Evolutionary conservation across 2,329 filamentous ascomycete genomes (phyloP), one percentile per base, ranked within the genome.

Genomic region (Fusarium tricinctum): DNA sequence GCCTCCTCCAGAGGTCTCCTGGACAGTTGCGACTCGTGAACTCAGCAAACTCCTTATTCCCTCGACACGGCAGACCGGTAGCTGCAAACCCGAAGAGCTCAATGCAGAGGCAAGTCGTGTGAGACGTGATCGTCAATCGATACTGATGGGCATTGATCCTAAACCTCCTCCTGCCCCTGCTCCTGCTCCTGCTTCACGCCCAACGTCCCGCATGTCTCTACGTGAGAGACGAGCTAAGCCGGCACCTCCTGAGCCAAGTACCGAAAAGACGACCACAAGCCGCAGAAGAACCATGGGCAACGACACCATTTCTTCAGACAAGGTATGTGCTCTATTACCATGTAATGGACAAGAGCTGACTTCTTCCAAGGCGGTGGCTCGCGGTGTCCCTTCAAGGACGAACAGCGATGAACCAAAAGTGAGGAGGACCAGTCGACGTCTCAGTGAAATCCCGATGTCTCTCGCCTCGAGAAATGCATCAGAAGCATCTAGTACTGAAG

Each of bases 11-110:
- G 91, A 94, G 44, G 91, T 98, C 1, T 86, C 92, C 43, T 98
- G 95, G 96, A 87, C 90, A 1, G 86, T 91, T 28, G 94, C 94
- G n/a, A 87, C 92, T 0, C 88, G 93, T 72, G 94, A 97, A 76
- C 81, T 98, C 14, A 92, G 89, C 73, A 94, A 92, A 75, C 78
- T 97, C 6, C 85, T 98, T 22, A 91, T 97, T 58, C 96, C 95
- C 0, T 84, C 83, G 0, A 85, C 91, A 69, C 87, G 94, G 5
- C 88, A 93, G 71, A 94, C 91, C 0, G 85, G 85, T 52, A 97
- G 94, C 79, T 93, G 87, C 78, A 91, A 84, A 32, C 86, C 90
- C 10, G 92, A 97, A 70, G 94, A 97, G 45, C 84, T 98, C 8
- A 91, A 91, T 61, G 87, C 87, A 1, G 89, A 92, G 74, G 88